phyloP scores from a whole-genome alignment of 352 stramenopile genomes.

The Globisporangium rhizosaccharum region DNA sequence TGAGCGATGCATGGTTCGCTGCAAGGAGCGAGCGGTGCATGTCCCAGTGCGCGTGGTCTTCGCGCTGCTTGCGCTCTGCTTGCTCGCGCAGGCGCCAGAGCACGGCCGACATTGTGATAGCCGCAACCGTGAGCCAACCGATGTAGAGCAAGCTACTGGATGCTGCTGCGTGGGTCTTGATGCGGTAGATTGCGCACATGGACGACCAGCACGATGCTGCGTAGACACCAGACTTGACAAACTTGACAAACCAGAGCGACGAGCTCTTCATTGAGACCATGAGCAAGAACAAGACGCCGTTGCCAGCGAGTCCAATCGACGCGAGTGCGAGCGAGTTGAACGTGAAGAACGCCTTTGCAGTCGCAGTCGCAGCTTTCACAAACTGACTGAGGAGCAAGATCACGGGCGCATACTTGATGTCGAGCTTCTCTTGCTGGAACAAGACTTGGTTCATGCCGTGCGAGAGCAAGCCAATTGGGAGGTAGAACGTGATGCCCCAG shows the following conservation, averaged over 20 bases:
- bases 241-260: constrained; percentile 56
- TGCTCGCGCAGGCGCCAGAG: constrained; percentile 16
- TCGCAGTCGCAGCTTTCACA: constrained; percentile 39
- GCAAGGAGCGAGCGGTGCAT: constrained; percentile 14
- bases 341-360: constrained; percentile 43
- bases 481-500: constrained; percentile 54
- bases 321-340: constrained; percentile 31
- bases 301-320: constrained; percentile 28
- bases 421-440: constrained; percentile 51
- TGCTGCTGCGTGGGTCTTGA: constrained; percentile 12
- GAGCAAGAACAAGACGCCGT: constrained; percentile 28
- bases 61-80: constrained; percentile 13
- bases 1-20: background rate
- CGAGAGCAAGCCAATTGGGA: constrained; percentile 47
- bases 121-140: constrained; percentile 43
- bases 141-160: constrained; percentile 55
- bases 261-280: constrained; percentile 36
- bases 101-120: constrained; percentile 16
- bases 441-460: constrained; percentile 64
- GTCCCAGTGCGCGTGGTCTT: constrained; percentile 15
- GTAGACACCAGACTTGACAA: constrained; percentile 50
- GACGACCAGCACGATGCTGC: constrained; percentile 51
- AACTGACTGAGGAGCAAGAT: constrained; percentile 46
- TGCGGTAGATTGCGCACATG: constrained; percentile 37
- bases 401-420: constrained; percentile 59